Evolutionary conservation across 1,284 basidiomycete species (phyloP), one percentile per base, ranked within the genome.

Genomic region (Pseudozyma pruni): DNA sequence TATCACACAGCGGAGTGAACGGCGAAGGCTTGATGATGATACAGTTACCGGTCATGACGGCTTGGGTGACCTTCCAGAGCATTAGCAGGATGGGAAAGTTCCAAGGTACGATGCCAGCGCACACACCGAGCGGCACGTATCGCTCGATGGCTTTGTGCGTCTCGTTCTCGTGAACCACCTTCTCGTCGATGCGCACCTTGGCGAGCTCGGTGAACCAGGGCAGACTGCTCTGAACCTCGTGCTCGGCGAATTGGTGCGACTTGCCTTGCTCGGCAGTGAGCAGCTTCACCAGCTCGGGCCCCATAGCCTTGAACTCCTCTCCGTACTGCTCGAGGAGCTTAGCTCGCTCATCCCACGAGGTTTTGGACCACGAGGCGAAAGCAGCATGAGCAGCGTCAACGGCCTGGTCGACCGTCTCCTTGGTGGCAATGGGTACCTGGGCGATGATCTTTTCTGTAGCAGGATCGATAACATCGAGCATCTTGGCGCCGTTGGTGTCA

Each of bases 11-110:
- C 22, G 72, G 72, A 11, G 72, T 74, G 54, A 72, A 72, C 23
- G 68, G 68, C 22, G 62, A 62, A 11, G 72, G 68, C 53, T 74
- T 74, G 68, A 74, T 55, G 63, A 74, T 68, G 51, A 72, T 59
- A 23, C 42, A 44, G 54, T 74, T 74, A 10, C 72, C 72, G 19
- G 72, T 74, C 23, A 68, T 25, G 31, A 74, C 8, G 10, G 54
- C 68, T 33, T 66, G 68, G 0, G 51, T 33, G 19, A 72, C 55
- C 56, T 74, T 74, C 62, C 54, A 72, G 13, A 67, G 42, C 52
- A 64, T 60, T 19, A 74, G 63, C 1, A 74, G 47, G 22, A 67
- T 19, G 22, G 72, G 72, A 46, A 72, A 74, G 55, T 71, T 71
- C 71, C 72, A 72, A 8, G 72, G 72, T 13, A 61, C 50, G n/a